A percentile compares a stretch with the other conserved stretches of the same genome.
Evolutionary conservation across 1,139 yeast species (phyloP).

Genomic region (Diutina neorugosa): DNA sequence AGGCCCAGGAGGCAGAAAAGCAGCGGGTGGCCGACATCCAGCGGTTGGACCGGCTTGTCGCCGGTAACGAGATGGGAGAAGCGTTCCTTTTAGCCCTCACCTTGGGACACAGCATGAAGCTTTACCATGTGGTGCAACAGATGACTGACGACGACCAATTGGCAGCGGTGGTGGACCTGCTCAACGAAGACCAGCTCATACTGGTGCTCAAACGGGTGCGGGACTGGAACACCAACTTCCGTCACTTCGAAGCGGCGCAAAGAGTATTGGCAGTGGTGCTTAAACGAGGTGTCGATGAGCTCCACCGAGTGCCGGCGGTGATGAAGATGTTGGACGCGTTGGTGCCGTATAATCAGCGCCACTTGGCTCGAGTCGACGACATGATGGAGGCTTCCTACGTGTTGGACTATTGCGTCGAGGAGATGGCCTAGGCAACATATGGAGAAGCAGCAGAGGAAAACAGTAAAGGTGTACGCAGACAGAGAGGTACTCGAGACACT

Average conservation of each 20-base stretch:
- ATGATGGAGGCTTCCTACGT: conserved; percentile 76
- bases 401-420: conserved; percentile 73
- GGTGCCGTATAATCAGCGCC: conserved; percentile 82
- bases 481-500: too few relatives aligned
- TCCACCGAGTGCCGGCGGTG: conserved; percentile 55
- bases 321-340: conserved; percentile 60
- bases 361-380: conserved; percentile 61
- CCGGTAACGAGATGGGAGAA: conserved; percentile 67
- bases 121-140: conserved; percentile 56
- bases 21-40: conserved; percentile 78
- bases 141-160: conserved; percentile 38
- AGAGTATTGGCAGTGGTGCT: conserved; percentile 49
- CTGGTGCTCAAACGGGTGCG: conserved; percentile 61
- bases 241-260: conserved; percentile 72
- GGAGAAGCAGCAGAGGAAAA: too few relatives aligned
- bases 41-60: conserved; percentile 59
- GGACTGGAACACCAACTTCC: conserved; percentile 91
- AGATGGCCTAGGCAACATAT: conserved; percentile 37
- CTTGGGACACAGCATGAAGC: conserved; percentile 75
- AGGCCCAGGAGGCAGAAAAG: conserved; percentile 41
- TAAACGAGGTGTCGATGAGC: conserved; percentile 26
- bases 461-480: too few relatives aligned
- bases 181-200: conserved; percentile 49
- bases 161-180: conserved; percentile 44
- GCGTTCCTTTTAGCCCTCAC: conserved; percentile 82